Conservation (phyloP, 2,329 filamentous ascomycete genomes). For the Phaeosphaeria sp. region DNA sequence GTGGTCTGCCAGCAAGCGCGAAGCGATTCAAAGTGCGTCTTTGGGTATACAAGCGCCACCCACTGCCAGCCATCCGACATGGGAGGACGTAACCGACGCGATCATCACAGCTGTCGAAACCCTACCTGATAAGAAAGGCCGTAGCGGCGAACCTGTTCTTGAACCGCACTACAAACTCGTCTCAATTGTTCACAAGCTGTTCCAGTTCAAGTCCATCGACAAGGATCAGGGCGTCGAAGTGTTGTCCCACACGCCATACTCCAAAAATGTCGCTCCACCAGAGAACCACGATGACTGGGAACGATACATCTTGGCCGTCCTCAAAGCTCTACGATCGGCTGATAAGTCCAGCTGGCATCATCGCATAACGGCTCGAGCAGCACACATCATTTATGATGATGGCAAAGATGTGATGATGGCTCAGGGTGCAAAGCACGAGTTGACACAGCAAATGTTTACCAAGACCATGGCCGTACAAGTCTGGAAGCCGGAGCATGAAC, state of each 20-base stretch:
- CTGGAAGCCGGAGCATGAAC: slow-evolving; percentile 90
- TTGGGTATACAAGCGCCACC: slow-evolving; percentile 34
- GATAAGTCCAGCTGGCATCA: slow-evolving; percentile 98
- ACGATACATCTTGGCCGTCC: slow-evolving; percentile 67
- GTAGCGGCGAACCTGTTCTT: slow-evolving; percentile 76
- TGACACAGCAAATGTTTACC: slow-evolving; percentile 86
- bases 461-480: slow-evolving; percentile 96
- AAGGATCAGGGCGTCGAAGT: slow-evolving; percentile 57
- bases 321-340: slow-evolving; percentile 67
- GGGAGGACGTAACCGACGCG: slow-evolving; percentile 61
- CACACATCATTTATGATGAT: slow-evolving; percentile 67
- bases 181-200: slow-evolving; percentile 81
- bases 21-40: slow-evolving; percentile 40
- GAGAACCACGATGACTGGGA: slow-evolving; percentile 63
- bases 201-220: slow-evolving; percentile 58
- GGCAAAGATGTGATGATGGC: slow-evolving; percentile 59
- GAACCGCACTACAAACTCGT: slow-evolving; percentile 94
- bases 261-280: slow-evolving; percentile 58
- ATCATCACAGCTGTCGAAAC: slow-evolving; percentile 67
- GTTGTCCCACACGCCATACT: slow-evolving; percentile 62
- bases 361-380: slow-evolving; percentile 80
- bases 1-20: slow-evolving; percentile 57
- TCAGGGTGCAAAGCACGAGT: slow-evolving; percentile 73
- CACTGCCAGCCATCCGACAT: slow-evolving; percentile 31
- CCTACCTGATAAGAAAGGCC: slow-evolving; percentile 67